Base-by-base conservation (phyloP, 2,329 filamentous ascomycete genomes). In the Fusarium sp. region DNA sequence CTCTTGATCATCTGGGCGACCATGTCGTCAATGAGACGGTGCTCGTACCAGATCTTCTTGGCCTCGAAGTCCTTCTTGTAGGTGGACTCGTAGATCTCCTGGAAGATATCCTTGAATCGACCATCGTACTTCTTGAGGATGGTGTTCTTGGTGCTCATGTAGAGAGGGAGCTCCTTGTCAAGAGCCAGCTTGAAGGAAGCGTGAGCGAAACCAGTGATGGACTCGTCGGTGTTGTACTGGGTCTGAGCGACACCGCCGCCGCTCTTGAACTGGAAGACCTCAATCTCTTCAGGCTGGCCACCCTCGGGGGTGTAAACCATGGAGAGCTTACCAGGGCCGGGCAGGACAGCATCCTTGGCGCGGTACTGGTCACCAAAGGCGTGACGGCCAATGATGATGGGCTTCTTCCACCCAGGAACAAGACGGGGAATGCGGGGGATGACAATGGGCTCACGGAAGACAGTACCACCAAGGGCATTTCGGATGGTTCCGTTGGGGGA, bases 111-210 rank as follows among this genome's bases (percentile, higher is more conserved):
- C 91, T 98, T 98, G 90, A 99, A 99, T 78, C 93, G 90, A 59
- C 96, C 96, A 81, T 99, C 96, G 85, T 99, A 99, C 84, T 95
- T 95, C 89, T 99, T 99, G 77, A 99, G 87, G 78, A 99, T 99
- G 77, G 96, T 99, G 89, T 98, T 98, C 92, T 99, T 99, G 84
- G 96, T 99, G 89, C 94, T 97, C 95, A 98, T 97, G 88, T 98
- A 99, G 79, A 99, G 88, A n/a, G 96, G 96, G 75, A 97, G 87
- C 73, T 87, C 87, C 89, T 97, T 96, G 83, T 90, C 87, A 49
- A 98, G 86, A 38, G 96, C 95, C 76, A 98, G 90, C 91, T 98
- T 97, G 91, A 99, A 98, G 77, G 92, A 95, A 72, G 96, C 93
- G 82, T 98, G 96, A 63, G 96, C 96, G 80, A 99, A 99, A 70